Conservation (phyloP, 116 monocot genomes). For the Cymodocea nodosa region DNA sequence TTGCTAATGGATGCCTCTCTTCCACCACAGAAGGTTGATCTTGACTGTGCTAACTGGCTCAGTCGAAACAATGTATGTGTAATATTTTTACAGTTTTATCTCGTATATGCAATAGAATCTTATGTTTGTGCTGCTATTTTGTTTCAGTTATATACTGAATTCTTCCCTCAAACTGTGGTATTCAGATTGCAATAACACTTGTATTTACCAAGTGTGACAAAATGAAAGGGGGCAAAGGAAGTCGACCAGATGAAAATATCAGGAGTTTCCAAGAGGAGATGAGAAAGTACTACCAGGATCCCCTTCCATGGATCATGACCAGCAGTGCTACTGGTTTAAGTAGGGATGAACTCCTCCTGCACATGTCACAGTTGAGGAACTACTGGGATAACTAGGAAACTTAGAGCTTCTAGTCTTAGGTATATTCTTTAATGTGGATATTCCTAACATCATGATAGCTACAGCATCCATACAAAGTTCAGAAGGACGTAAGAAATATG, state of each 20-base stretch:
- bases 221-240: slow-evolving; percentile 72
- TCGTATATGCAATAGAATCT: neutral
- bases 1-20: slow-evolving; percentile 81
- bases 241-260: slow-evolving; percentile 56
- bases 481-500: too few relatives aligned
- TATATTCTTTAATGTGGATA: neutral
- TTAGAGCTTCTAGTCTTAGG: neutral
- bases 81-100: neutral
- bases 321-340: slow-evolving; percentile 81
- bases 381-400: slow-evolving; percentile 63
- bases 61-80: slow-evolving; percentile 76
- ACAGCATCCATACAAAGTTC: too few relatives aligned
- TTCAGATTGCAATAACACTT: slow-evolving; percentile 74
- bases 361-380: slow-evolving; percentile 97
- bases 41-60: slow-evolving; percentile 98
- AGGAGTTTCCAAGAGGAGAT: slow-evolving; percentile 63
- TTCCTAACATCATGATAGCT: too few relatives aligned
- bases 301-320: slow-evolving; percentile 97
- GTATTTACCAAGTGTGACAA: slow-evolving; percentile 99
- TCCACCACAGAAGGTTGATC: slow-evolving; percentile 83
- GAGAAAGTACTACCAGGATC: slow-evolving; percentile 55
- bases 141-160: too few relatives aligned
- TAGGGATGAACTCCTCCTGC: slow-evolving; percentile 82
- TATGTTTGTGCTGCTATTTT: neutral
- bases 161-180: neutral